Base-by-base conservation (phyloP, 2,329 filamentous ascomycete species). In the Fusarium sp. region DNA sequence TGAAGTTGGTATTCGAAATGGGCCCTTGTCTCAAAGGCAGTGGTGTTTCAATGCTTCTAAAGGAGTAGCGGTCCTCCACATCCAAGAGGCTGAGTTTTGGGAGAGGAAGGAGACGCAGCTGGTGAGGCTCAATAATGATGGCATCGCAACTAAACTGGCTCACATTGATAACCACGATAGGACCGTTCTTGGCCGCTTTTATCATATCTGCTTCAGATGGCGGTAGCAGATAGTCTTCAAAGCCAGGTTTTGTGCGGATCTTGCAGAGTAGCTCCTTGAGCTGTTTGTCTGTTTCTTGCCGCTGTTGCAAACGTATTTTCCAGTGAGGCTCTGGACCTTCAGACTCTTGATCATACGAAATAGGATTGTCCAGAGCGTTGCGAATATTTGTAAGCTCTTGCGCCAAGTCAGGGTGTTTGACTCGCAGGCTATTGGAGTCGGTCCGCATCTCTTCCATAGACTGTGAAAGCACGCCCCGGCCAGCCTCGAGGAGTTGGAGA, bases 401-500 rank as follows among this genome's bases (percentile, higher is more conserved):
- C n/a, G 40, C 20, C 6, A 35, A 45, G 4, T 56, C 27, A 4
- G 53, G 40, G 7, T 20, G 30, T 3, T 37, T 30, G 18, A 23
- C 3, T 11, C 35, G 8, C 4, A 56, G 35, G 30, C 53, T 56
- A 4, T 8, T 20, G 7, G 11, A 30, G 7, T 46, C 53, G 4
- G 40, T 37, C 17, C 53, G 23, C 40, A 56, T 56, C 15, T 56
- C 53, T 7, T 56, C 53, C 53, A 46, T 56, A 5, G 40, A 56
- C 15, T 27, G 53, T 8, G 53, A 45, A 12, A 46, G 30, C 0
- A 56, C 17, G 1, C 53, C 53, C 15, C 53, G 42, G 2, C 53
- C 53, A 6, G 15, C 9, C 1, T 56, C 53, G 6, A 56, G 53
- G 4, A 56, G 23, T 2, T 13, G 10, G 5, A 56, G 17, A 0